Base-by-base conservation (phyloP, 2,329 filamentous ascomycete genomes). In the Camillea tinctor region DNA sequence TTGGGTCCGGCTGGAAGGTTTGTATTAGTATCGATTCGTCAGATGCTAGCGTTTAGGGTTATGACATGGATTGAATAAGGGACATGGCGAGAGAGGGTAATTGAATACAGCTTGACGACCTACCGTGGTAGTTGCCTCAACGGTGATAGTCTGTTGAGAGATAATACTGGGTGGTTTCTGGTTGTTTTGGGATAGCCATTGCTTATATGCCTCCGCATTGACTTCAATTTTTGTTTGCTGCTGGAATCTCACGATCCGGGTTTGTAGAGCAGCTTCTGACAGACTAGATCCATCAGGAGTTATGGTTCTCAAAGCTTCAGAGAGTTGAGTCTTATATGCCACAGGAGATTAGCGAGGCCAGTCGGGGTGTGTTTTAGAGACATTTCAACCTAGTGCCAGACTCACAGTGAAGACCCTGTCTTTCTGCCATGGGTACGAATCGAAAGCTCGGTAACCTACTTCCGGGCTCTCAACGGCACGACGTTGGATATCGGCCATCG, bases 391-490 rank as follows among this genome's bases (percentile, higher is more conserved):
- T 21, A 30, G 40, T 19, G 44, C 50, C 20, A 48, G 19, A 63
- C 71, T 67, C 55, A 72, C 71, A 50, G 60, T 62, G 58, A 73
- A 73, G 6, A 62, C n/a, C n/a, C 67, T 65, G 57, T 73, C 71
- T 54, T 68, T 67, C 40, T 66, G 60, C 71, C 71, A 73, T 9
- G 71, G 71, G 60, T 71, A 73, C 36, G 70, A 67, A 57, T 73
- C 66, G 53, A 73, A 73, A 19, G 71, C 71, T 23, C 60, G 65
- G 60, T 69, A 71, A 57, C 64, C 61, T 9, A 68, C 65, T 50
- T 68, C 66, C 3, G 69, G 68, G 23, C 67, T 66, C 48, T 71
- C 66, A 22, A 67, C 66, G 7, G 67, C 69, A 22, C 66, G 69
- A 36, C 66, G 63, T 52, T 71, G 68, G 36, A 72, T 63, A 23